phyloP scores from a whole-genome alignment of 73 alveolate species.

The Breviolum minutum region DNA sequence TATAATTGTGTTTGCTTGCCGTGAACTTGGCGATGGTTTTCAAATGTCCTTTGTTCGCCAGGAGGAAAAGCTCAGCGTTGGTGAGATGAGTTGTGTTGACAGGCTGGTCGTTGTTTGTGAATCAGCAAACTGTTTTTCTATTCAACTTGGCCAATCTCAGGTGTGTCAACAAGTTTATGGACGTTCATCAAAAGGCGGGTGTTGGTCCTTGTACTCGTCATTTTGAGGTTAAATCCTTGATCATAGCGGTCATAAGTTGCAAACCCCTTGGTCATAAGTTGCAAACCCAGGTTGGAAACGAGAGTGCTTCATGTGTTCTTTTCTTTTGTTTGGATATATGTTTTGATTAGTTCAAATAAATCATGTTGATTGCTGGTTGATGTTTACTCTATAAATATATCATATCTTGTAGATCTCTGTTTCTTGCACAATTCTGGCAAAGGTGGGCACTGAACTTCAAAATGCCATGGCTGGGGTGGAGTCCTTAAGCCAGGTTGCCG shows the following conservation, averaged over 20 bases:
- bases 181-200: constrained; percentile 71
- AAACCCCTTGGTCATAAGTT: neutral
- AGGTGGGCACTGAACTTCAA: constrained; percentile 87
- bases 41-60: neutral
- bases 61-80: constrained; percentile 92
- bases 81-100: constrained; percentile 93
- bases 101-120: neutral
- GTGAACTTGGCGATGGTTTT: no score
- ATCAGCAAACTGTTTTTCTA: neutral
- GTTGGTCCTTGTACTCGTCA: neutral
- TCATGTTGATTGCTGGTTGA: neutral
- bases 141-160: neutral
- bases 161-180: constrained; percentile 93
- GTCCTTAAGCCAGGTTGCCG: neutral
- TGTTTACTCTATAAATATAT: neutral
- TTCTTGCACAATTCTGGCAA: no score
- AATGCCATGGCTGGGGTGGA: constrained; percentile 19
- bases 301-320: neutral
- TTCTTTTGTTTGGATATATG: neutral
- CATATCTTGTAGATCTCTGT: no score
- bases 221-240: no score
- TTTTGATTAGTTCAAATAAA: neutral
- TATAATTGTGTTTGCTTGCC: no score
- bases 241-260: no score
- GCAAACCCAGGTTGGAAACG: neutral